Evolutionary conservation across 1,284 basidiomycete genomes (phyloP), one percentile per base, ranked within the genome.

Genomic region (Puccinia triticina): DNA sequence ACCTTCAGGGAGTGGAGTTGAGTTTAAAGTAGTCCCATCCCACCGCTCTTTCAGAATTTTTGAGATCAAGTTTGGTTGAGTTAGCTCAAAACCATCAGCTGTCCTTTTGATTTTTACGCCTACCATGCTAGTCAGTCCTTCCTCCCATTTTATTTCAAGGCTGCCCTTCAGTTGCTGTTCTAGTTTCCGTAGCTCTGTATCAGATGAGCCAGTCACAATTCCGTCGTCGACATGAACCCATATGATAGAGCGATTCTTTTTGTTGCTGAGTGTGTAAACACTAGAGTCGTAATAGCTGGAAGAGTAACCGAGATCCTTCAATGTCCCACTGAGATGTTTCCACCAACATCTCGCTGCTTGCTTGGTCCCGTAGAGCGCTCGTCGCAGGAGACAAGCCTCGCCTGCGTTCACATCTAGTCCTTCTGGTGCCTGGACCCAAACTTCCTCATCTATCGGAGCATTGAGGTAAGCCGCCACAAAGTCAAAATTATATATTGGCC

Each of bases 301-400:
- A 23, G 1, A 1, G 11, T 32, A 66, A 3, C 61, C 61, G 18
- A 66, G n/a, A 37, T 1, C 14, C 3, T 11, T 2, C 26, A 71
- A 16, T 4, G 29, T 69, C 4, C 40, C 10, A 10, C 37, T 40
- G 37, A 69, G 23, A 37, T 32, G 37, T 69, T 71, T 34, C 67
- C 67, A 71, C 67, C 67, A 71, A 16, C 67, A 71, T 12, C 67
- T 10, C n/a, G 67, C 67, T 5, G 32, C 67, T 71, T 71, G 67
- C n/a, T 71, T 37, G 1, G 67, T 71, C 14, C 67, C 40, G 14
- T 71, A 71, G 7, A 71, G 32, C 5, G 67, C 67, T 40, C 40
- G 34, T 34, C 18, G 2, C 18, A 71, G 34, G 7, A 46, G 43
- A 14, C 43, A 46, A 14, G 43, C 43, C 14, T 46, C 43, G 8